Conservation (phyloP, 2,329 filamentous ascomycete species). For the Apiospora koreana region DNA sequence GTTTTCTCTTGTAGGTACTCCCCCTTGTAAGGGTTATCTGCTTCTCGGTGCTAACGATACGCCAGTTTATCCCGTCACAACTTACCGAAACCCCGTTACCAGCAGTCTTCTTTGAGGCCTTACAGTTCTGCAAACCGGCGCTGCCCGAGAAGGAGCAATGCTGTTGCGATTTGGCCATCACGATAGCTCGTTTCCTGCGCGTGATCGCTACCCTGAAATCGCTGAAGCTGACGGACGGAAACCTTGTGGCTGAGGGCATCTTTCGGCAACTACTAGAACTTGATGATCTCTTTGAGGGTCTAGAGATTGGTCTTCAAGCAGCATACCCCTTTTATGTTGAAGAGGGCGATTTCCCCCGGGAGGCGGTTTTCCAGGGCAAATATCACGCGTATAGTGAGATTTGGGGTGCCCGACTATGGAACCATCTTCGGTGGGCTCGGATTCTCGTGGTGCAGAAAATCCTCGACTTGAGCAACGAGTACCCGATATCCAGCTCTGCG, state of each 20-base stretch:
- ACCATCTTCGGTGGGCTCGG: conserved; percentile 60
- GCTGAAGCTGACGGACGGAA: conserved; percentile 39
- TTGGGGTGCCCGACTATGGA: conserved; percentile 57
- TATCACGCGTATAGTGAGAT: conserved; percentile 59
- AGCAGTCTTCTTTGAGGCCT: conserved; percentile 43
- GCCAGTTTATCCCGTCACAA: conserved; percentile 47
- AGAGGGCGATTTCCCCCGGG: conserved; percentile 35
- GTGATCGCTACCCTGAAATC: conserved; percentile 37
- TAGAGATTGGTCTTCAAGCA: conserved; percentile 37
- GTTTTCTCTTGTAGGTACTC: conserved; percentile 52
- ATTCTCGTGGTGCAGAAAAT: conserved; percentile 54
- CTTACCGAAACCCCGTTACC: conserved; percentile 42
- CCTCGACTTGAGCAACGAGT: conserved; percentile 38
- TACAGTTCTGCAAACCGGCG: conserved; percentile 38
- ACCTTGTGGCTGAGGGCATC: conserved; percentile 32
- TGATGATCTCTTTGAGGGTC: conserved; percentile 40
- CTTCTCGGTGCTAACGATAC: background rate
- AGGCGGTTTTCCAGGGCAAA: conserved; percentile 49
- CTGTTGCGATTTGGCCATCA: conserved; percentile 41
- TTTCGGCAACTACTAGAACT: conserved; percentile 42
- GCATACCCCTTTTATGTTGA: conserved; percentile 40
- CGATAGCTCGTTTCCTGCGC: conserved; percentile 42
- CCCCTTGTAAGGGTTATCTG: background rate
- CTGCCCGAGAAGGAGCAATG: conserved; percentile 39
- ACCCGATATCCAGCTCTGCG: conserved; percentile 38